Base-by-base conservation (phyloP, 768 basidiomycete genomes). In the Tremella mesenterica region DNA sequence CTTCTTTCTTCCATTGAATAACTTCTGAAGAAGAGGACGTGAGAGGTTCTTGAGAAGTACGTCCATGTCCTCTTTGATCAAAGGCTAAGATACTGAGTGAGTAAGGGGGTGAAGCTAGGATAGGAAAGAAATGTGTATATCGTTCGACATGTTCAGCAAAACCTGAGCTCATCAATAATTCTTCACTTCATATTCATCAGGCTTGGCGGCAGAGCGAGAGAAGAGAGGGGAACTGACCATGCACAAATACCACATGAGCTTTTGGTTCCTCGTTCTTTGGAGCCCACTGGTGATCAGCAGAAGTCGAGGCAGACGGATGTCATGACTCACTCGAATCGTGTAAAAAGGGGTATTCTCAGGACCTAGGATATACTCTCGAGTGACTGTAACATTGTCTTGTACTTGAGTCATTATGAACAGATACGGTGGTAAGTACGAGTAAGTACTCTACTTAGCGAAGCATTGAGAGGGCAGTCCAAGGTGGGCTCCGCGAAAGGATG, bases 41-140 rank as follows among this genome's bases (percentile, higher is more conserved):
- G 1, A 67, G 48, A 4, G 63, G 61, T 1, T 54, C 54, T 23
- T 62, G 50, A 21, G 60, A 50, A 9, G 68, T 70, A 18, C 57
- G 50, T 26, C 68, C 68, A 50, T 64, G 61, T 16, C 68, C 68
- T 29, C 68, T 39, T 48, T 70, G 68, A 44, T 70, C 68, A 39
- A 58, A 67, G 1, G 65, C 68, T 26, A 59, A 60, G 34, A 70
- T 63, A 49, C 60, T 58, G 6, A 70, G 45, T 13, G 50, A 56
- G 38, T n/a, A 16, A 25, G 57, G 58, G 8, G 67, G 67, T 2
- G 63, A 50, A 39, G 65, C 59, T 28, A 70, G 61, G 25, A 44
- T 36, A n/a, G n/a, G 48, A 55, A 70, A 65, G 56, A 64, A 64
- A 6, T 43, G n/a, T 47, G 63, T 54, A 38, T 70, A 70, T 18